Base-by-base conservation (phyloP, 352 stramenopile genomes). In the Phytopythium litorale region DNA sequence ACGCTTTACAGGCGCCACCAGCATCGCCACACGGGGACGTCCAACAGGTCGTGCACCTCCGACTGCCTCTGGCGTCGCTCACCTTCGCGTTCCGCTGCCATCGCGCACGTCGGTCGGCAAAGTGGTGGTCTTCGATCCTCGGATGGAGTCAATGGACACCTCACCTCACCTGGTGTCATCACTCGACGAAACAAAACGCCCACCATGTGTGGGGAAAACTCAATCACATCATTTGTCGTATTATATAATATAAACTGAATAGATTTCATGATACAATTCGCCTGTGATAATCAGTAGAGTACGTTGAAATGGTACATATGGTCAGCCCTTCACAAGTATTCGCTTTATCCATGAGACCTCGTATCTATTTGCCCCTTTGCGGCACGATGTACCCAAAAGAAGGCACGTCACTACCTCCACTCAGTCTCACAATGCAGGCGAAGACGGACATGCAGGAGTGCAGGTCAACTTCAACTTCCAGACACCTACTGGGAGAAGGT, bases 401-500 rank as follows among this genome's bases (percentile, higher is more conserved):
- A 50, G 40, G 40, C 8, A 12, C 40, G 35, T 7, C 28, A 7
- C 28, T 32, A n/a, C 28, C 28, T 32, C 28, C 28, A 32, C 28
- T 32, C 28, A 4, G 28, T 32, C 5, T 32, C 28, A 32, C 28
- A 7, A 32, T 32, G 28, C 28, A 32, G 28, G 28, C 28, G 28
- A 32, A 32, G 28, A 32, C 28, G 28, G 5, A 40, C 35, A 40
- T 40, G 35, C 35, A 40, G 12, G 35, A 40, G 35, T 40, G 35
- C 35, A 40, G 35, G 35, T 40, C 35, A 40, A 40, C 35, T 40
- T 40, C 35, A 40, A 40, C 35, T 40, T 0, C 8, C 35, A 40
- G 7, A 3, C 35, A 40, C 12, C 62, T 65, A 65, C 43, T 66
- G 43, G 15, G 61, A 76, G 45, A 59, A 74, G 56, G 68, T 65